These are phyloP conservation scores for Kalanchoe fedtschenkoi DNA, from an alignment of 164 flowering plant species.

Conservation along the genomic window DNA sequence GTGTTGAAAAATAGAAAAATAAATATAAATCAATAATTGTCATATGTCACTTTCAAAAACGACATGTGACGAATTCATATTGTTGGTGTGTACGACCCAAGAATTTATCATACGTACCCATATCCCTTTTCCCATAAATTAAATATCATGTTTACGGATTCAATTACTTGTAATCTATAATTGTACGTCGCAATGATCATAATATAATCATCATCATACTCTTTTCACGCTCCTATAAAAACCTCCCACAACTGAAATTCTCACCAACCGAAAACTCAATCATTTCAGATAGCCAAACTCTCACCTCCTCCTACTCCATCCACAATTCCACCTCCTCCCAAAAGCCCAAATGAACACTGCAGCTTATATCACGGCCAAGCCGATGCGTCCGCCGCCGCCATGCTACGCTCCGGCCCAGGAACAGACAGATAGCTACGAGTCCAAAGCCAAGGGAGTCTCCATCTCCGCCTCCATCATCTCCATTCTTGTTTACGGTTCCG, in stretches of 20 bases:
- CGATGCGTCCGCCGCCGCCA: background rate
- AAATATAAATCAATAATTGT: too few relatives aligned
- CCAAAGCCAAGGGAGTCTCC: conserved; percentile 20
- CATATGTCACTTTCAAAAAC: too few relatives aligned
- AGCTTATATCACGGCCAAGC: background rate
- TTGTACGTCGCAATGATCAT: background rate
- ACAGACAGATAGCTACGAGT: background rate
- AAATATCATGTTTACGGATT: background rate
- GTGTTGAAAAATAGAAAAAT: too few relatives aligned
- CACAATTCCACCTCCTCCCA: background rate
- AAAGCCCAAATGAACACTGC: background rate
- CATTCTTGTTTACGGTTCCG: conserved; percentile 18
- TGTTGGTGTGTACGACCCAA: too few relatives aligned
- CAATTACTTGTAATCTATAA: conserved; percentile 1
- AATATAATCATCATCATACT: background rate
- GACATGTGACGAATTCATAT: too few relatives aligned
- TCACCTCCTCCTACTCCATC: background rate
- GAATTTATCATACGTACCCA: too few relatives aligned
- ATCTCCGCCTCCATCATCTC: conserved; percentile 26
- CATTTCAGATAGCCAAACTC: conserved; percentile 3
- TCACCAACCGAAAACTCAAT: conserved; percentile 3
- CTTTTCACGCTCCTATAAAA: background rate
- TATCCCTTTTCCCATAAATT: too few relatives aligned
- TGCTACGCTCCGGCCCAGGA: background rate
- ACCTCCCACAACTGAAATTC: background rate